Conservation (phyloP, 495 filamentous ascomycete genomes). For the Delitschia confertaspora region DNA sequence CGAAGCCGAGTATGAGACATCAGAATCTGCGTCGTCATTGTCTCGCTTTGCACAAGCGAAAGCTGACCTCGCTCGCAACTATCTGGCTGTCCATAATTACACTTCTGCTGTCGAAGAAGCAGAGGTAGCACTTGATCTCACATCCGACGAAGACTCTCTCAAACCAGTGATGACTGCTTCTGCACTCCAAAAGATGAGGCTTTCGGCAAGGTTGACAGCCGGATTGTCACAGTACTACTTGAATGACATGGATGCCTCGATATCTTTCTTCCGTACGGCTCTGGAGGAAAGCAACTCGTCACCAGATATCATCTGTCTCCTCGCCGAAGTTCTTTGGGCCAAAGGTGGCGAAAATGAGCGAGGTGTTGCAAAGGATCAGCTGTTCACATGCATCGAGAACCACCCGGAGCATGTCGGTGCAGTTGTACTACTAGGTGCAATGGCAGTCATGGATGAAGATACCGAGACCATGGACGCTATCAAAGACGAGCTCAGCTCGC, state of each 20-base stretch:
- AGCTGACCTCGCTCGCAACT: slow-evolving; percentile 70
- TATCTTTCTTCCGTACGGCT: slow-evolving; percentile 72
- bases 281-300: slow-evolving; percentile 67
- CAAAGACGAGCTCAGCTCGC: slow-evolving; percentile 58
- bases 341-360: slow-evolving; percentile 69
- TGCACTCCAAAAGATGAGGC: slow-evolving; percentile 53
- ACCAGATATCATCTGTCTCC: slow-evolving; percentile 78
- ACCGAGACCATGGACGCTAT: slow-evolving; percentile 72
- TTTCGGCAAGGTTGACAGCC: slow-evolving; percentile 79
- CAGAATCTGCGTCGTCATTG: slow-evolving; percentile 64
- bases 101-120: slow-evolving; percentile 55
- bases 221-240: slow-evolving; percentile 72
- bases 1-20: slow-evolving; percentile 73
- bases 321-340: slow-evolving; percentile 88
- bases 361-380: slow-evolving; percentile 63
- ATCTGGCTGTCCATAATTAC: slow-evolving; percentile 59
- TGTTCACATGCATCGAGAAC: slow-evolving; percentile 67
- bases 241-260: slow-evolving; percentile 52
- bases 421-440: slow-evolving; percentile 67
- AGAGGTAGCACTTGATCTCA: slow-evolving; percentile 36
- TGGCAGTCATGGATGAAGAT: slow-evolving; percentile 73
- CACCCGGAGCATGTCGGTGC: slow-evolving; percentile 67
- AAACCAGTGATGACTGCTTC: slow-evolving; percentile 39
- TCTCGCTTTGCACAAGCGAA: slow-evolving; percentile 74
- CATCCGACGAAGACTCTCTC: slow-evolving; percentile 41